phyloP scores from a whole-genome alignment of 768 basidiomycete genomes.

The Boletellus sp. region DNA sequence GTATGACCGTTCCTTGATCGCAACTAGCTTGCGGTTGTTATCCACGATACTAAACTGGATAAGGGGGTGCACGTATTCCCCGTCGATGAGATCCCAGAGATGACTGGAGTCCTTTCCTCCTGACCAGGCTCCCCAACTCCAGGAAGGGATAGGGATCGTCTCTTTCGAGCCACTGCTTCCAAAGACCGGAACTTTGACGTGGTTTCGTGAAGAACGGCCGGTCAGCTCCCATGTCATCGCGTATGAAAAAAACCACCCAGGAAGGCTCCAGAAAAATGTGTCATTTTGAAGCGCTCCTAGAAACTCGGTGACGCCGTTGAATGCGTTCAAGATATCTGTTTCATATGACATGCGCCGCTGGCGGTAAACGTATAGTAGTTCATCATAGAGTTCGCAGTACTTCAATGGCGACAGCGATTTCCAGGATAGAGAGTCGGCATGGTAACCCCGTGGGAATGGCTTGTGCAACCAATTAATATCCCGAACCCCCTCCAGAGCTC shows the following conservation, averaged over 20 bases:
- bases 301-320: conserved; percentile 12
- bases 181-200: background rate
- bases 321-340: conserved; percentile 15
- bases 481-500: conserved; percentile 2
- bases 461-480: background rate
- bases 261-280: conserved; percentile 13
- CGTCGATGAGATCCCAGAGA: background rate
- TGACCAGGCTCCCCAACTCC: conserved; percentile 18
- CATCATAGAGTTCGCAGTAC: too few relatives aligned
- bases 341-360: conserved; percentile 8
- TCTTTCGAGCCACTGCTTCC: conserved; percentile 1
- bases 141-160: conserved; percentile 12
- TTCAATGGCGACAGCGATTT: background rate
- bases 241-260: conserved; percentile 12
- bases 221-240: conserved; percentile 7
- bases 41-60: conserved; percentile 9
- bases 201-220: conserved; percentile 1
- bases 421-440: background rate
- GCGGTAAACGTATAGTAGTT: conserved; percentile 9
- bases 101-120: background rate
- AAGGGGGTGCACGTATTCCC: background rate
- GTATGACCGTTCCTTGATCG: too few relatives aligned
- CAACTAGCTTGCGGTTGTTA: too few relatives aligned
- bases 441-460: background rate
- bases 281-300: conserved; percentile 9